Base-by-base conservation (phyloP, 352 stramenopile species). In the Pythium volutum region DNA sequence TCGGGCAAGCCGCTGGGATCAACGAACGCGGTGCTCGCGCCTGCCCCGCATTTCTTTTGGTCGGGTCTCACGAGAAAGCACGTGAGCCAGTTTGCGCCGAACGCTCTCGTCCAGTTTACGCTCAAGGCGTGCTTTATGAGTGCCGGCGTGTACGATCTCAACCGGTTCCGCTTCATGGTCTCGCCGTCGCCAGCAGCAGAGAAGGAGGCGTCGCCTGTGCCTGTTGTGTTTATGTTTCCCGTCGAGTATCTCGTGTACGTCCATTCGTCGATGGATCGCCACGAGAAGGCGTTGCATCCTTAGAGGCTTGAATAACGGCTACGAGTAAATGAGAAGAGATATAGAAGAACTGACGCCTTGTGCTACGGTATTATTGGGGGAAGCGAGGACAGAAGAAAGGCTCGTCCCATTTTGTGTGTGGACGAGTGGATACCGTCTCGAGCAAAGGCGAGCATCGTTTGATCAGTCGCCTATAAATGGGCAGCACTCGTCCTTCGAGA, bases 211-310 rank as follows among this genome's bases (percentile, higher is more conserved):
- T 48, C 42, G n/a, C 8, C 59, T 22, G 58, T 56, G 36, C 62
- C 77, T 9, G 77, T 53, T 36, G 67, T 83, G 31, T 89, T 90
- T 42, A 73, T 86, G 62, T 84, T 92, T 39, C 77, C 82, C 33
- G 72, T 87, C n/a, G 77, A 92, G 49, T 87, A 91, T 66, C 70
- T 94, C 2, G 74, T 94, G 26, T 84, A 87, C 51, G 79, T 91
- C 25, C 84, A 77, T 42, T 61, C 68, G 14, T 11, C 56, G 23
- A 23, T n/a, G 25, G 26, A 10, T 31, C 5, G 15, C 15, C 41
- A 46, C 27, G 26, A 22, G 29, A 36, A 43, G 1, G 14, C 29
- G 33, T 42, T 49, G 43, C 45, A 52, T 41, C 41, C 26, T 14
- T 51, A 38, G 52, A 49, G 3, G 15, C 38, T 57, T 57, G 26